phyloP scores from a whole-genome alignment of 805 yeast species.

The Alloascoidea africana region DNA sequence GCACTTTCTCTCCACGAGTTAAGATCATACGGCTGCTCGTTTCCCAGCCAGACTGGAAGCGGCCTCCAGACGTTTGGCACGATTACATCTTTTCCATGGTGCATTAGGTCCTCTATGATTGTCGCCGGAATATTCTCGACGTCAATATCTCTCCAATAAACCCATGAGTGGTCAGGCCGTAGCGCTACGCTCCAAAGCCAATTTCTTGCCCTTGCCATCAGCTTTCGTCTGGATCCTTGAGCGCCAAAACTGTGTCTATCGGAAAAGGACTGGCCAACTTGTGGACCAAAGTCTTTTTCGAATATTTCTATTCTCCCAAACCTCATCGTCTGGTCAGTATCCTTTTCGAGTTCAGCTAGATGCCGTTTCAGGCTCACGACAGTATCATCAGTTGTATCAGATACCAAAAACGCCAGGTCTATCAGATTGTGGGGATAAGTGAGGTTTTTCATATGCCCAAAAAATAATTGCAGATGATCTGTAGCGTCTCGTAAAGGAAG shows the following conservation, averaged over 20 bases:
- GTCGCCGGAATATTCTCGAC: conserved; percentile 80
- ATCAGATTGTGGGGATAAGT: conserved; percentile 80
- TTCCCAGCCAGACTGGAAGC: conserved; percentile 78
- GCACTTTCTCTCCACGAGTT: conserved; percentile 93
- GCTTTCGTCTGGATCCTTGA: conserved; percentile 86
- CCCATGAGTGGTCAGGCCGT: conserved; percentile 89
- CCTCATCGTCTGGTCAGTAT: conserved; percentile 38
- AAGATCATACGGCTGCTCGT: conserved; percentile 89
- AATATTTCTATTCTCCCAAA: conserved; percentile 70
- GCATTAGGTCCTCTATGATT: conserved; percentile 83
- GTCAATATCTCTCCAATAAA: conserved; percentile 95
- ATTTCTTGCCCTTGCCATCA: conserved; percentile 91
- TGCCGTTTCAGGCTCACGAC: conserved; percentile 47
- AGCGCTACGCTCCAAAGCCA: conserved; percentile 82
- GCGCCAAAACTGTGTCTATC: conserved; percentile 94
- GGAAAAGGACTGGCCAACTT: conserved; percentile 80
- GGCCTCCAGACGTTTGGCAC: conserved; percentile 99
- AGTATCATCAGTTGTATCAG: conserved; percentile 84
- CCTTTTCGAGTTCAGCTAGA: conserved; percentile 47
- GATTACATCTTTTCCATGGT: conserved; percentile 76
- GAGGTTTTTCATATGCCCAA: conserved; percentile 61
- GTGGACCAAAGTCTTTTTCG: conserved; percentile 89
- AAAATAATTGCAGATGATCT: conserved; percentile 79
- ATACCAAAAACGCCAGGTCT: conserved; percentile 73
- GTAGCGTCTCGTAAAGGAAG: conserved; percentile 92